A percentile compares a stretch with the other conserved stretches of the same genome.
Conservation (phyloP, 768 basidiomycete genomes). For the Russula ochroleuca region DNA sequence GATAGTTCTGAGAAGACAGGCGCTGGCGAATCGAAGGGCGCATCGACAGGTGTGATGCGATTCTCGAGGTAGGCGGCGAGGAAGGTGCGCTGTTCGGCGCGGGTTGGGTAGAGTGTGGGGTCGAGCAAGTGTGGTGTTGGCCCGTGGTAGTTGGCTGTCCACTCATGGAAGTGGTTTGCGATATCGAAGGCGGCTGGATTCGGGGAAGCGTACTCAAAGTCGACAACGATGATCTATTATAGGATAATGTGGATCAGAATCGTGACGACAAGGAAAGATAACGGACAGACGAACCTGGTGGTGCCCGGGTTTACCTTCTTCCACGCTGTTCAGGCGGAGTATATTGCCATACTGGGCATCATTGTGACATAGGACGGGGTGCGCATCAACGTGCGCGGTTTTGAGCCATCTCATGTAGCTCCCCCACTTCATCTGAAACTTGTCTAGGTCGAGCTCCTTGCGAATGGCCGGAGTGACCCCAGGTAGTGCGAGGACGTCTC, state of each 20-base stretch:
- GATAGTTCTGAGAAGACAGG: constrained; percentile 26
- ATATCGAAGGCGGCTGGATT: constrained; percentile 95
- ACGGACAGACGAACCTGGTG: constrained; percentile 53
- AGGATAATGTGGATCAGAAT: constrained; percentile 22
- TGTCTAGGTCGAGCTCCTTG: constrained; percentile 57
- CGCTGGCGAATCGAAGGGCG: constrained; percentile 27
- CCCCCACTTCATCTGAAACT: constrained; percentile 60
- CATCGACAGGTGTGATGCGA: constrained; percentile 28
- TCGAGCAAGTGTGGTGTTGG: constrained; percentile 63
- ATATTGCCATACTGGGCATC: constrained; percentile 96
- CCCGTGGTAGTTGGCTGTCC: constrained; percentile 88
- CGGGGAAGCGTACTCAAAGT: constrained; percentile 94
- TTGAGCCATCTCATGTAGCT: constrained; percentile 68
- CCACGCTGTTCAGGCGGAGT: constrained; percentile 57
- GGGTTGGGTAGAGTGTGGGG: constrained; percentile 63
- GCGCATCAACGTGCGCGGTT: constrained; percentile 52
- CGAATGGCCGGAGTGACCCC: constrained; percentile 44
- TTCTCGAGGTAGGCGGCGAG: constrained; percentile 77
- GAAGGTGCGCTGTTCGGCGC: constrained; percentile 72
- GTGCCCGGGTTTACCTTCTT: constrained; percentile 62
- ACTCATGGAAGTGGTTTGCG: constrained; percentile 95
- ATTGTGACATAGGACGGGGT: constrained; percentile 83
- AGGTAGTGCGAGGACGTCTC: constrained; percentile 66
- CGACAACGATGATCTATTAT: constrained; percentile 83
- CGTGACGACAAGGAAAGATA: constrained; percentile 11